Base-by-base conservation (phyloP, 1,284 basidiomycete genomes). In the Peniophora sp. region DNA sequence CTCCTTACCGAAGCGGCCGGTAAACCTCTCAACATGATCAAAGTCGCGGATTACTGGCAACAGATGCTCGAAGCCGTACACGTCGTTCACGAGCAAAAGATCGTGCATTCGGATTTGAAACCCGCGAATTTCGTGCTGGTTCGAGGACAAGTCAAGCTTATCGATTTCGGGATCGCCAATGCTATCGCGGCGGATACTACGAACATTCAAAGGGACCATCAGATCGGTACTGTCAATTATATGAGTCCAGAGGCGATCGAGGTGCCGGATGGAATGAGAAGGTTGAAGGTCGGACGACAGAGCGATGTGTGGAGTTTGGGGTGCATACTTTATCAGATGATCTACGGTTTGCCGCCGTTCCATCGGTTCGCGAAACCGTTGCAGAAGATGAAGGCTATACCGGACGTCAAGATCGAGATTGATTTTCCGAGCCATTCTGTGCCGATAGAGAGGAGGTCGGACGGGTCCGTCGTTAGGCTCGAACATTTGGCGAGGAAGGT, bases 11-110 rank as follows among this genome's bases (percentile, higher is more conserved):
- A 94, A 57, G 86, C 91, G 64, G 78, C 85, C 63, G 86, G 82
- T 56, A 83, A 92, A 61, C 77, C 87, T 1, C 63, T 96, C 61
- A 91, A 94, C 64, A 86, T 94, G 77, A 86, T 93, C 54, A 96
- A 93, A 81, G 80, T 97, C 38, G 84, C 90, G 11, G 88, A 94
- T 63, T 95, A 93, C 63, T 97, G 92, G 92, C 89, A 96, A 62
- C 94, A 96, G 92, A 97, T 97, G 91, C 71, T 97, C 47, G 85
- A 96, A 73, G 93, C 94, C 0, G 94, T 97, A 9, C 89, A 96
- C 54, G 87, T 96, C 44, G 93, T 97, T 47, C 94, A 97, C 62
- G 88, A 94, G 55, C 92, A 95, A 70, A 95, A 94, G 66, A 96
- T 97, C 53, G 92, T 97, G 1, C 94, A 97, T 67, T 95, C 93